Evolutionary conservation across 257 asterid genomes (phyloP).

Genomic region (Nicotiana knightiana): DNA sequence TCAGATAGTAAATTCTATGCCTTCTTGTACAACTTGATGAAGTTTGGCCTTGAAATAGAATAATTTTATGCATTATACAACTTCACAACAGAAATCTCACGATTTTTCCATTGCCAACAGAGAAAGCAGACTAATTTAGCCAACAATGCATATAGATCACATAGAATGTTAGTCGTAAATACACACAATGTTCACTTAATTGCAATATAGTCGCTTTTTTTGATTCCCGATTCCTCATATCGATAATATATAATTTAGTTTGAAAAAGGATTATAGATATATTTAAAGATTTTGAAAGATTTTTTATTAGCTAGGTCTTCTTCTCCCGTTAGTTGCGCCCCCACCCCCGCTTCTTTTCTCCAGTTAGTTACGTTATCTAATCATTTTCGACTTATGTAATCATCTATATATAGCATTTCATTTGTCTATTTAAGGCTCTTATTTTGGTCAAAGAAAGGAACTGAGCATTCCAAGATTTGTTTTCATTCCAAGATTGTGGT

Average conservation of each 20-base stretch:
- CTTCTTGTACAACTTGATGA: background rate
- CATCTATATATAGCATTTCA: background rate
- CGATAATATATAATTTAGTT: too few species aligned
- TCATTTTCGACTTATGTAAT: background rate
- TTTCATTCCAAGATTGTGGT: too few species aligned
- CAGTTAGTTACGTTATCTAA: background rate
- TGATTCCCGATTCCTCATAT: too few species aligned
- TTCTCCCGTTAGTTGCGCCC: too few species aligned
- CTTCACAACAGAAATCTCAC: too few species aligned
- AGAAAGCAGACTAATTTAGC: too few species aligned
- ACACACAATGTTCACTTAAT: constrained; percentile 25
- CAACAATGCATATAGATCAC: background rate
- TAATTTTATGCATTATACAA: too few species aligned
- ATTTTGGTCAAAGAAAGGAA: background rate
- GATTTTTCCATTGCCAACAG: too few species aligned
- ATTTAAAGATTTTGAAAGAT: background rate
- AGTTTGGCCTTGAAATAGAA: background rate
- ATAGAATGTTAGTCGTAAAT: constrained; percentile 8
- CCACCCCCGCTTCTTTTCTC: too few species aligned
- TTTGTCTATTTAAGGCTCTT: background rate
- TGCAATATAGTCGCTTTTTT: background rate
- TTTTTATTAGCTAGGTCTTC: background rate
- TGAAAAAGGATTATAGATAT: background rate
- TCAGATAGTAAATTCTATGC: background rate
- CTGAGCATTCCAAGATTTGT: too few species aligned